Base-by-base conservation (phyloP, 257 asterid genomes). In the Nicotiana undulata region DNA sequence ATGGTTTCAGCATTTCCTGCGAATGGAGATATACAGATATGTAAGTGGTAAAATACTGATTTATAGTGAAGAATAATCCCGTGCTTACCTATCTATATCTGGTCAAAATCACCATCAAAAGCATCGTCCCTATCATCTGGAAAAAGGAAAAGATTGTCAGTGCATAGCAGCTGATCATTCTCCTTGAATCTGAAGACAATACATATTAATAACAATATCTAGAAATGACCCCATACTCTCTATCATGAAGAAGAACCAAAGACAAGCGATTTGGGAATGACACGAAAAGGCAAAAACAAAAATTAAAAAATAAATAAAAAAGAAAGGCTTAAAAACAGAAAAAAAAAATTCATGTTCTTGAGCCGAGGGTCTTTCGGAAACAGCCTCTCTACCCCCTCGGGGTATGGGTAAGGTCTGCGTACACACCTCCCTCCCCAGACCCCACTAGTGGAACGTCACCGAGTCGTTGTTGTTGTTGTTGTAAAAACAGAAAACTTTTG, bases 61-160 rank as follows among this genome's bases (percentile, higher is more conserved):
- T 46, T 16, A 13, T 22, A 46, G 28, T 3, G 37, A 72, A 22
- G 37, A 72, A 12, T 12, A 72, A 72, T 13, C 55, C 46, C 9
- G 2, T 37, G 46, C 46, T 74, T 59, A 93, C 98, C 89, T 68
- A 49, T 80, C 89, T 90, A 92, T 82, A 92, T 81, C 91, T 88
- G 90, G 89, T 92, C 94, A 88, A 93, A 93, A 86, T 94, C 98
- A 82, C 90, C 98, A 37, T 93, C 95, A 72, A 92, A 88, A 78
- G 84, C 96, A 79, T 88, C 85, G 65, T 84, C 91, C 16, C 89
- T 92, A 80, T 86, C 97, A 86, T 94, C 98, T 93, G 89, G 82
- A 40, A 86, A 86, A 83, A 53, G 22, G 63, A 84, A 40, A 18
- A 24, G 52, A 70, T 74, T 28, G 84, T 79, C 56, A 52, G 61